phyloP scores from a whole-genome alignment of 306 rosid genomes.

The Abrus pulchellus region DNA sequence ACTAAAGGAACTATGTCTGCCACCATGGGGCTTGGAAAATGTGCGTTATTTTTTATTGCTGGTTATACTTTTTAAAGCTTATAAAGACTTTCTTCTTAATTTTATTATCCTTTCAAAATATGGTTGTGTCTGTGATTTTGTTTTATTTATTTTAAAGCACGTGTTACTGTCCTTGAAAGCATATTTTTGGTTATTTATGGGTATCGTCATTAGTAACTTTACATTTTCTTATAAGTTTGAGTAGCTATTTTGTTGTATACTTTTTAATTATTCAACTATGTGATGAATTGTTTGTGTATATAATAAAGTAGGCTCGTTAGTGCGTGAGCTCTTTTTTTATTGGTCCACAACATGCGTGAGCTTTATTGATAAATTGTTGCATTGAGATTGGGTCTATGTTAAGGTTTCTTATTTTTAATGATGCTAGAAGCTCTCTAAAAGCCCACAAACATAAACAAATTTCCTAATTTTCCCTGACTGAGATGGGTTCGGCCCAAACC shows the following conservation, averaged over 20 bases:
- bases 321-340: no score
- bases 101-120: background rate
- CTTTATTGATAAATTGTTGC: no score
- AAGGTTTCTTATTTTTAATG: no score
- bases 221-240: background rate
- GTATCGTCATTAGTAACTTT: background rate
- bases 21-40: background rate
- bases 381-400: no score
- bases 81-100: background rate
- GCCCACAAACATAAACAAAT: no score
- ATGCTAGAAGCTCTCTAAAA: no score
- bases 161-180: background rate
- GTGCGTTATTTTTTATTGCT: background rate
- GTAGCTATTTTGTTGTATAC: background rate
- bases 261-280: background rate
- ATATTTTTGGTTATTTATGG: background rate
- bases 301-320: no score
- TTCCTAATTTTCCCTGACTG: no score
- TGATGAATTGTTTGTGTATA: no score
- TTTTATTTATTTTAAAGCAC: background rate
- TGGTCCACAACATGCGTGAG: no score
- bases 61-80: no score
- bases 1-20: background rate
- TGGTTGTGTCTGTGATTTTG: background rate
- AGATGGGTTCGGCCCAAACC: no score